Percentiles rank a stretch among this genome's conserved stretches.
Conservation (phyloP, 345 rosid genomes). For the Camelina hispida region DNA sequence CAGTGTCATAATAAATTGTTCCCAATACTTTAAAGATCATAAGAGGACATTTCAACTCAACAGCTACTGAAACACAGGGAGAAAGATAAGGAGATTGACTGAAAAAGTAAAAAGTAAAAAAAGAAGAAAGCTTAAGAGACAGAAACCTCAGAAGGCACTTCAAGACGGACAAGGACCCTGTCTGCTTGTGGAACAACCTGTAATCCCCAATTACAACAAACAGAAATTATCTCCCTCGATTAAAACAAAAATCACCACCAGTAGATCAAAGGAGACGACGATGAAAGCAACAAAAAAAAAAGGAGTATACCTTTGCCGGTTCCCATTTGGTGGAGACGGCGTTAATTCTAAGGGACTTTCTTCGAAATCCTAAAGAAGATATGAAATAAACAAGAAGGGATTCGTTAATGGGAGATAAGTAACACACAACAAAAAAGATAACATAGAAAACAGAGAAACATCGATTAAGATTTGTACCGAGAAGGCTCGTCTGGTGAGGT, state of each 20-base stretch:
- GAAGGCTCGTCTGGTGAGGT: slow-evolving; percentile 27
- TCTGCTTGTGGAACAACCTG: slow-evolving; percentile 92
- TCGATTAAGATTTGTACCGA: slow-evolving; percentile 41
- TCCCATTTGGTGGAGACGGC: slow-evolving; percentile 72
- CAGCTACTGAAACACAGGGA: neutral
- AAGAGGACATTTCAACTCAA: neutral
- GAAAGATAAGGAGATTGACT: neutral
- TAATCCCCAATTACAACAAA: slow-evolving; percentile 13
- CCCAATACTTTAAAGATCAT: neutral
- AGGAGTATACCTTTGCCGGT: slow-evolving; percentile 59
- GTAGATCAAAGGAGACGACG: neutral
- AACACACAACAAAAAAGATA: neutral
- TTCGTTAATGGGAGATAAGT: neutral
- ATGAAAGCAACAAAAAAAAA: neutral
- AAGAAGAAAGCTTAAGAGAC: neutral
- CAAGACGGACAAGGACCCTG: slow-evolving; percentile 80
- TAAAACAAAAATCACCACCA: neutral
- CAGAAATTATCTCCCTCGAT: neutral
- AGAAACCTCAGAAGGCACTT: slow-evolving; percentile 69
- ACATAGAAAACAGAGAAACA: neutral
- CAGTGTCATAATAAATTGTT: neutral
- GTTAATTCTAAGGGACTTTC: slow-evolving; percentile 51
- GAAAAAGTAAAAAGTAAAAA: neutral
- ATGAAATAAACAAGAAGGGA: neutral
- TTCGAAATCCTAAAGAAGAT: slow-evolving; percentile 39